Evolutionary conservation across 306 rosid species (phyloP), one percentile per base, ranked within the genome.

Genomic region (Cucumis sativus): DNA sequence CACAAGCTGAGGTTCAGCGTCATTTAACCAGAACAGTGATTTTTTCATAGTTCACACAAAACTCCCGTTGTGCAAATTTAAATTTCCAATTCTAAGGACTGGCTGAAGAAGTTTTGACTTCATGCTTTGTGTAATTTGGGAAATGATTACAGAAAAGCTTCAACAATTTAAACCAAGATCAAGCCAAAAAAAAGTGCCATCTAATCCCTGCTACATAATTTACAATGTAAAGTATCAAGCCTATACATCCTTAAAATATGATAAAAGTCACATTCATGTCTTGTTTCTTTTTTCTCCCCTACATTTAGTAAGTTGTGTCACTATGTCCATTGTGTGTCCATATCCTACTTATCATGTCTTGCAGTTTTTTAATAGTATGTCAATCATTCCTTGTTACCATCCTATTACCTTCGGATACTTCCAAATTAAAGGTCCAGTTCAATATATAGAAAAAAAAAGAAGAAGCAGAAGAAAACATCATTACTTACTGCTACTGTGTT

Each of bases 401-500:
- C 59, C 13, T 15, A 25, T 16, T 68, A 71, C 28, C 41, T 49
- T 47, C 40, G 0, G 58, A 47, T 47, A 52, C 43, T 30, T 30
- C 77, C 25, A 51, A 72, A 72, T 72, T 51, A 51, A 30, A 72
- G 13, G 14, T 14, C 35, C 28, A 52, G 40, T 23, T n/a, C 6
- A 52, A 59, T 6, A 52, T 8, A 30, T 20, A 33, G 25, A 5
- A 52, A 40, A 4, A 28, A 74, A 2, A 33, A 33, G 5, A 1
- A 28, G 30, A 28, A 28, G 30, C 1, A 28, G 18, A 62, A 55
- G 56, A 67, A 77, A 75, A 28, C 54, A 54, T 35, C n/a, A 78
- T 30, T 58, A 30, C 60, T 80, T 86, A 96, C 99, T 87, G 86
- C 86, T 63, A 96, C 43, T 60, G 99, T 96, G 83, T 96, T 96